These are phyloP conservation scores for Chaetomium cochliodes DNA, from an alignment of 495 filamentous ascomycete species.

Conservation along the genomic window DNA sequence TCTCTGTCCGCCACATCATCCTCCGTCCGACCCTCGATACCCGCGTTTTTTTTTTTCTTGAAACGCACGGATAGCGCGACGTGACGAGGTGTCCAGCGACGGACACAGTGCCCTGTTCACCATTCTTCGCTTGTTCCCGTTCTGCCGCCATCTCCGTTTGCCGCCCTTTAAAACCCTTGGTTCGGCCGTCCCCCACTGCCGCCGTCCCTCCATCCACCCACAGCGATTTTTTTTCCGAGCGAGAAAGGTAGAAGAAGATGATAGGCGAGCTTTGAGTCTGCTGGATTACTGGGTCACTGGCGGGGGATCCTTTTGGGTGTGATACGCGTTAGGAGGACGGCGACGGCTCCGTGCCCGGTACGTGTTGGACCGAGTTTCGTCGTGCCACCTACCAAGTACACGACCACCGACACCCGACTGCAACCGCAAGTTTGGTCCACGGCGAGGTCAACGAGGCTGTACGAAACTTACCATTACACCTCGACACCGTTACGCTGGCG, in stretches of 20 bases:
- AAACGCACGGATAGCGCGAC: not conserved
- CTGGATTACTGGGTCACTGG: conserved; percentile 10
- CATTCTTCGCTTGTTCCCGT: not conserved
- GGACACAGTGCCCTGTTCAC: not conserved
- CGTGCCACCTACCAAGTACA: conserved; percentile 5
- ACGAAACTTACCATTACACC: not conserved
- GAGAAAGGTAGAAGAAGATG: conserved; percentile 6
- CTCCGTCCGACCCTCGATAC: not conserved
- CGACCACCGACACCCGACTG: not conserved
- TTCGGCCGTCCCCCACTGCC: not conserved
- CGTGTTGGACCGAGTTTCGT: conserved; percentile 19
- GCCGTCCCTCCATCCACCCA: not conserved
- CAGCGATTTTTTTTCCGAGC: not conserved
- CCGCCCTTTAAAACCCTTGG: not conserved
- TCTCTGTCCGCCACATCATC: not conserved
- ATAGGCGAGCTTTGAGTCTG: conserved; percentile 10
- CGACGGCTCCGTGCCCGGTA: conserved; percentile 14
- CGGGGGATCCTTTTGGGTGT: conserved; percentile 13
- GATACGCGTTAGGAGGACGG: conserved; percentile 19
- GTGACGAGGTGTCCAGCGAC: not conserved
- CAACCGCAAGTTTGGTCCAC: not conserved
- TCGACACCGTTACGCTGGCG: not conserved
- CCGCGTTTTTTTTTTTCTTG: not conserved
- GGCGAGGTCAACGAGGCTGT: not conserved
- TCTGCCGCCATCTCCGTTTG: not conserved